Base-by-base conservation (phyloP, 108 stramenopile genomes). In the Pseudonitzschia pungens region DNA sequence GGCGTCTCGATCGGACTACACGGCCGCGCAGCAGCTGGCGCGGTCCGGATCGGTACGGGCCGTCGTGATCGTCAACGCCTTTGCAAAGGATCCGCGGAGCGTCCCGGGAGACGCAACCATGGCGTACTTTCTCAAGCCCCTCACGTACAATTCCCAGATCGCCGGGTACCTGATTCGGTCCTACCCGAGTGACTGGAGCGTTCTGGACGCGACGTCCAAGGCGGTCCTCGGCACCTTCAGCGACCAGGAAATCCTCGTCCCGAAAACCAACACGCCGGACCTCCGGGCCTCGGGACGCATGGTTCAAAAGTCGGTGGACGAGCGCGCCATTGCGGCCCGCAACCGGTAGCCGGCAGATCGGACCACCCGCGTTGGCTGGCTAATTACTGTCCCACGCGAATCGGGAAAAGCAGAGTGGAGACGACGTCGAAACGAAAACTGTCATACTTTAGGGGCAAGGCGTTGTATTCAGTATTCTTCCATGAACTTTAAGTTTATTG, bases 121-220 rank as follows among this genome's bases (percentile, higher is more conserved):
- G 88, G 88, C 87, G 0, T 92, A 89, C 57, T 92, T 71, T 54
- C 68, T 84, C 20, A 92, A 92, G 73, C 88, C 91, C 4, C 77
- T 92, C 36, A 92, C 91, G 0, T 92, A 92, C 82, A 92, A 92
- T 83, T 89, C 87, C 42, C 87, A 88, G 70, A 70, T 92, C 2
- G 84, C 81, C 4, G 91, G 91, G 27, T 89, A 86, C 59, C 53
- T 92, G 32, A 70, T 84, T 1, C 80, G 91, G 26, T 50, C 59
- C 0, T 89, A 92, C 68, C 88, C 91, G 0, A 69, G 73, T 1
- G 50, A 60, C 20, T 92, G 91, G 91, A 62, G 33, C n/a, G 60
- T 62, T 8, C 40, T 62, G n/a, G 60, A 62, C 40, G 78, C 85
- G 5, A 77, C 79, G 6, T 31, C 86, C n/a, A 41, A 69, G 14